These are phyloP conservation scores for Ulota crispa DNA, from an alignment of 225 moss, liverwort and hornwort species.

Conservation along the genomic window DNA sequence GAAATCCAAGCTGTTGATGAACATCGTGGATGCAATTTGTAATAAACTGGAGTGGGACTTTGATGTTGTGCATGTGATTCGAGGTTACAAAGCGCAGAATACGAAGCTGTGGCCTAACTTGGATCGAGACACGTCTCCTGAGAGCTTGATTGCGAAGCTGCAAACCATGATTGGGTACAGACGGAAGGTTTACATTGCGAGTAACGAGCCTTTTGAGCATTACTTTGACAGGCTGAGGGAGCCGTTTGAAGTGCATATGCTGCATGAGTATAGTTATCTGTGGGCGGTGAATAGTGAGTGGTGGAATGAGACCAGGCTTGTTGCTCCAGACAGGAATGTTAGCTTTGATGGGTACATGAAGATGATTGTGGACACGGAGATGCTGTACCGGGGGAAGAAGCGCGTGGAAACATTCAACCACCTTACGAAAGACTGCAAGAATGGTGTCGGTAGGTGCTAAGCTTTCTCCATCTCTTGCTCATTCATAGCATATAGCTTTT, in stretches of 20 bases:
- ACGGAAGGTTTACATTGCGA: slow-evolving; percentile 81
- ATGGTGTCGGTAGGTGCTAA: slow-evolving; percentile 50
- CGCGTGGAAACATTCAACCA: slow-evolving; percentile 86
- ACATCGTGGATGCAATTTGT: slow-evolving; percentile 83
- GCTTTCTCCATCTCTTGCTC: no score
- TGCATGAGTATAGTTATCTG: slow-evolving; percentile 70
- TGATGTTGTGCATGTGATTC: slow-evolving; percentile 77
- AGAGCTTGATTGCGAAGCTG: slow-evolving; percentile 64
- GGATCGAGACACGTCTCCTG: slow-evolving; percentile 70
- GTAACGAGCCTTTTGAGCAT: slow-evolving; percentile 61
- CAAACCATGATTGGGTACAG: slow-evolving; percentile 48
- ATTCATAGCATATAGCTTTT: no score
- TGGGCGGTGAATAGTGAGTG: slow-evolving; percentile 73
- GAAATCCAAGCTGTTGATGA: slow-evolving; percentile 81
- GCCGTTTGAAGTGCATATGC: slow-evolving; percentile 64
- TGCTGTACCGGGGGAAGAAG: slow-evolving; percentile 74
- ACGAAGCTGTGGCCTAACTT: slow-evolving; percentile 74
- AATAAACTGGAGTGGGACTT: slow-evolving; percentile 93
- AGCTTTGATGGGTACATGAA: slow-evolving; percentile 84
- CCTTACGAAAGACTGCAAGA: slow-evolving; percentile 82
- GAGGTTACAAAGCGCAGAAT: slow-evolving; percentile 73
- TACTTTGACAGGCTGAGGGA: slow-evolving; percentile 81
- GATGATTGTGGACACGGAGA: slow-evolving; percentile 83
- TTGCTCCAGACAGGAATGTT: slow-evolving; percentile 46
- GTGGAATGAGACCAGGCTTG: slow-evolving; percentile 62